Percentiles rank a stretch among this genome's conserved stretches.
These are phyloP conservation scores for Eucalyptus rudis DNA, from an alignment of 345 rosid genomes.

Conservation along the genomic window DNA sequence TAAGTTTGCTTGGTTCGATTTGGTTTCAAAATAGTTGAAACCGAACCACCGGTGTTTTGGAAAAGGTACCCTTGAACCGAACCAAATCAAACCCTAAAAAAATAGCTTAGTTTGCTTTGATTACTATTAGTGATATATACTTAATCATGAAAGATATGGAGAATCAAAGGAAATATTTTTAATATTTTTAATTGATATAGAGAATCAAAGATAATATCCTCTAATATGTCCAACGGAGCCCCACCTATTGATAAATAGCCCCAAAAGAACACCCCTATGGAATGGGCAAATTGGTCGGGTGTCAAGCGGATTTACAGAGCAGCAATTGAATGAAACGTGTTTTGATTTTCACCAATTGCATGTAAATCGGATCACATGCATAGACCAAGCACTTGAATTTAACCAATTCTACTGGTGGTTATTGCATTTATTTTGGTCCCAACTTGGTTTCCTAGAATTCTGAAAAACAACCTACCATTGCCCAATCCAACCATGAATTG, in stretches of 20 bases:
- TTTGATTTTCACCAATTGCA: background rate
- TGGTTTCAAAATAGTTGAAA: background rate
- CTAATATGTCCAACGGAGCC: background rate
- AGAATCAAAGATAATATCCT: background rate
- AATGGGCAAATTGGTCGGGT: background rate
- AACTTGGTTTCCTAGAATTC: background rate
- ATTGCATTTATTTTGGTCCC: background rate
- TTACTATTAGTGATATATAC: too few relatives aligned
- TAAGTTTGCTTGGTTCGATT: background rate
- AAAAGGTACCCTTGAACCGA: background rate
- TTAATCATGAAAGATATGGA: background rate
- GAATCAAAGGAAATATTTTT: too few relatives aligned
- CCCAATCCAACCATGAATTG: background rate
- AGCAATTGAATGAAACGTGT: background rate
- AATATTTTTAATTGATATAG: background rate
- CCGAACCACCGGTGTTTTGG: background rate
- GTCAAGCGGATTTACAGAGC: background rate
- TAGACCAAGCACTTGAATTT: background rate
- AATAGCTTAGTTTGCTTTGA: background rate
- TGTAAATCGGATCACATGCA: background rate
- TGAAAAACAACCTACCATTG: too few relatives aligned
- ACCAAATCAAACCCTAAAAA: background rate
- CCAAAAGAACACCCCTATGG: background rate
- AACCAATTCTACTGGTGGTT: background rate
- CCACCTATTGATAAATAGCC: background rate